Conservation (phyloP, 2,329 filamentous ascomycete genomes). For the Ceratocystiopsis minuta region DNA sequence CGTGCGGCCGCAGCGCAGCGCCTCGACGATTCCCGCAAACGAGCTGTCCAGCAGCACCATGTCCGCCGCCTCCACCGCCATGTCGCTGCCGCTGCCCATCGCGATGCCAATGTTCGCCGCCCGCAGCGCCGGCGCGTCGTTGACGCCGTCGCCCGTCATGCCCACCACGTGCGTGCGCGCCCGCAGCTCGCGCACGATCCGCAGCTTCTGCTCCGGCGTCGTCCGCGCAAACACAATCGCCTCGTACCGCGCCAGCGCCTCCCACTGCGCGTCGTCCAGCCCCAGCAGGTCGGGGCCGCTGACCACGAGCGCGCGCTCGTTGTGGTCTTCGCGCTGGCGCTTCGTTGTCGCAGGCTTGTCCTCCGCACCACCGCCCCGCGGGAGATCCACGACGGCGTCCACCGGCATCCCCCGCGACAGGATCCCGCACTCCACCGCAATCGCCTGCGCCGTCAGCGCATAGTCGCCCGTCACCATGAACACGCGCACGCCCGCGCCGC, state of each 20-base stretch:
- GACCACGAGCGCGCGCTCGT: conserved; percentile 35
- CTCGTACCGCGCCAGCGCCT: conserved; percentile 40
- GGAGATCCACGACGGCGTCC: conserved; percentile 29
- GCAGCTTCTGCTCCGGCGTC: conserved; percentile 62
- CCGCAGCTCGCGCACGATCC: conserved; percentile 62
- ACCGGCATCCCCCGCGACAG: conserved; percentile 37
- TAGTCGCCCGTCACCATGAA: conserved; percentile 75
- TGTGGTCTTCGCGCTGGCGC: conserved; percentile 7
- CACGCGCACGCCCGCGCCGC: conserved; percentile 53
- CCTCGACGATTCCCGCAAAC: conserved; percentile 54
- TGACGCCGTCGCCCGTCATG: conserved; percentile 78
- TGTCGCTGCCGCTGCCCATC: conserved; percentile 63
- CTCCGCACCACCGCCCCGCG: conserved; percentile 8
- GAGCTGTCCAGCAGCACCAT: conserved; percentile 60
- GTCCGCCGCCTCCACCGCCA: conserved; percentile 63
- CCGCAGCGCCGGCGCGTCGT: conserved; percentile 66
- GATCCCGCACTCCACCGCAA: conserved; percentile 55
- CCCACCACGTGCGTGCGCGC: conserved; percentile 47
- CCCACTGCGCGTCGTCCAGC: conserved; percentile 52
- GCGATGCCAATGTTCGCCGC: conserved; percentile 72
- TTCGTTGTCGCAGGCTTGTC: conserved; percentile 7
- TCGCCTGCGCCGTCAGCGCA: conserved; percentile 54
- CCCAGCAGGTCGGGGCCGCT: conserved; percentile 47
- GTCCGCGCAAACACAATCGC: conserved; percentile 64
- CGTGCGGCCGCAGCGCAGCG: conserved; percentile 52